Evolutionary conservation across 2,329 filamentous ascomycete species (phyloP).

Genomic region (Aureobasidium sp.): DNA sequence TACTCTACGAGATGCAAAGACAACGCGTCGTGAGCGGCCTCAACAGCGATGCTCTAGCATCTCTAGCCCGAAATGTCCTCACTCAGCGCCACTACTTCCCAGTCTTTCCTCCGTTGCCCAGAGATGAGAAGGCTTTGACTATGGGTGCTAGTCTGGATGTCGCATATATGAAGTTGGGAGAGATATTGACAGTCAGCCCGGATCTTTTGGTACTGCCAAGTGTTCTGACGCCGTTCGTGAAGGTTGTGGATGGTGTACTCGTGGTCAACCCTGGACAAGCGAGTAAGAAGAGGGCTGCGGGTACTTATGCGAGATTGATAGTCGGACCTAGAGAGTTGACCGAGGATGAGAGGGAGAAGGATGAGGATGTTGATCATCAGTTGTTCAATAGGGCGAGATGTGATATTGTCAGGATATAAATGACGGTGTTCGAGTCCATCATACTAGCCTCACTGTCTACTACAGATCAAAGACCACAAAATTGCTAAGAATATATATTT

Average conservation of each 20-base stretch:
- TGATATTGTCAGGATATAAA: constrained; percentile 82
- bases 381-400: constrained; percentile 87
- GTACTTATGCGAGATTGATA: constrained; percentile 86
- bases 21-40: constrained; percentile 66
- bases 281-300: constrained; percentile 85
- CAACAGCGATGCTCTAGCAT: constrained; percentile 70
- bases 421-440: not conserved
- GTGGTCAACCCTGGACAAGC: constrained; percentile 91
- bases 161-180: constrained; percentile 86
- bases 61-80: constrained; percentile 81
- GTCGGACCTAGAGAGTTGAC: constrained; percentile 71
- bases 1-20: constrained; percentile 74
- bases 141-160: constrained; percentile 85
- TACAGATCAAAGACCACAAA: no score
- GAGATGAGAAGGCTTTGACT: constrained; percentile 54
- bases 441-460: no score
- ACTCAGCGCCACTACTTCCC: constrained; percentile 95
- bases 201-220: constrained; percentile 90
- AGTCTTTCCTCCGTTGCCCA: constrained; percentile 82
- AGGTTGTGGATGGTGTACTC: constrained; percentile 91
- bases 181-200: constrained; percentile 88
- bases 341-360: constrained; percentile 63
- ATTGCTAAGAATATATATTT: no score
- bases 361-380: constrained; percentile 72
- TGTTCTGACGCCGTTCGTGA: constrained; percentile 85